Base-by-base conservation (phyloP, 108 stramenopile genomes). In the Fragilaria radians region DNA sequence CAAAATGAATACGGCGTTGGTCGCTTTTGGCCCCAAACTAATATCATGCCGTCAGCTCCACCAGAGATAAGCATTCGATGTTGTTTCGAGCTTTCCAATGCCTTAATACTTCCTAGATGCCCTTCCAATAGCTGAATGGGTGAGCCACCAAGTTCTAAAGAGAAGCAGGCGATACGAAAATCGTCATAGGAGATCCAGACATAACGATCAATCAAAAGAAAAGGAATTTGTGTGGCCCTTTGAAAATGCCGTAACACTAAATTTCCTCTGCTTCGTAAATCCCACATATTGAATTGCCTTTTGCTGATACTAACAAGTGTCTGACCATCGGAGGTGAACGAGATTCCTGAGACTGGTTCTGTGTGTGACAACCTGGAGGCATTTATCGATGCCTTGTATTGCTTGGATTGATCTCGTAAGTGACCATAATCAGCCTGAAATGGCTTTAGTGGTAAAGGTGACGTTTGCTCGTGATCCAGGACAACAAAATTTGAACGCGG, bases 41-140 rank as follows among this genome's bases (percentile, higher is more conserved):
- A 58, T 59, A 91, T 81, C 75, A 88, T 83, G 3, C 89, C 89
- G 68, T 91, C 89, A 25, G 59, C 67, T 11, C 78, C 82, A 49
- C 79, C 82, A 31, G 84, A 76, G 18, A 88, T 56, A 29, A 91
- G 30, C 21, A 61, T 58, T 18, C 58, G 56, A 27, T 67, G 56
- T 28, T 52, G 60, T 21, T 59, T 55, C n/a, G 57, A 61, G 23
- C 53, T 46, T 34, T 57, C 69, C 27, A 87, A 18, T 58, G 79
- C 63, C 0, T 77, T 82, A 14, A 90, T 54, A 32, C 59, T 62
- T 9, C 56, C 76, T 54, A 90, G 57, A 61, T 90, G 89, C 0
- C 85, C 89, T 32, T 65, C 31, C 54, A 90, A 52, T 3, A 70
- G 28, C 24, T 75, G 56, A 21, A 65, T 56, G 7, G 85, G 83